Conservation (phyloP, 306 rosid species). For the Cucurbita argyrosperma region DNA sequence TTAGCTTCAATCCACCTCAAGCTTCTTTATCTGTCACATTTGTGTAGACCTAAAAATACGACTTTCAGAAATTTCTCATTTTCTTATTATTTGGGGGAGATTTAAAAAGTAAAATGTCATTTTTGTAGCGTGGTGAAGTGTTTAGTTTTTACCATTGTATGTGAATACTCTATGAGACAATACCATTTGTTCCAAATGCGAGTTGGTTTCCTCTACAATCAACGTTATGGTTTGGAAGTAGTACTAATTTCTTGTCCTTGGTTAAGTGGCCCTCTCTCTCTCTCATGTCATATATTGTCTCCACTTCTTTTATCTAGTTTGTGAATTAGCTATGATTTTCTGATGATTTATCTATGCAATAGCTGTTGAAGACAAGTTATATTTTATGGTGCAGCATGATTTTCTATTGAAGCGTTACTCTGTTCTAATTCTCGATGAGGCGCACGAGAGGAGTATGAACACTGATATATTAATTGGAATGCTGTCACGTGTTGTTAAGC, state of each 20-base stretch:
- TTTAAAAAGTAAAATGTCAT: too few species aligned
- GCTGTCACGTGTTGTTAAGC: conserved; percentile 60
- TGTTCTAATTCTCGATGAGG: conserved; percentile 78
- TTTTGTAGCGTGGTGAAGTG: background rate
- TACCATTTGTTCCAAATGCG: background rate
- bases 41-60: too few species aligned
- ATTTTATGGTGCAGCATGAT: conserved; percentile 48
- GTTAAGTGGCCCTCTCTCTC: background rate
- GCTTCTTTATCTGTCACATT: background rate
- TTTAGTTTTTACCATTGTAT: background rate
- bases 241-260: background rate
- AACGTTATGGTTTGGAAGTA: background rate
- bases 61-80: too few species aligned
- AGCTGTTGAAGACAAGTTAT: background rate
- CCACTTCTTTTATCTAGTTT: background rate
- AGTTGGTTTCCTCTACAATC: background rate
- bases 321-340: background rate
- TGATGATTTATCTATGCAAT: background rate
- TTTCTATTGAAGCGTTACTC: conserved; percentile 65
- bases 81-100: too few species aligned
- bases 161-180: background rate
- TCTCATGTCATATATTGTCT: background rate
- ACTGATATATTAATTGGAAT: conserved; percentile 88
- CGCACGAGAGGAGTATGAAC: conserved; percentile 96
- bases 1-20: background rate